phyloP scores from a whole-genome alignment of 2,329 filamentous ascomycete genomes.

The Ascochyta rabiei region DNA sequence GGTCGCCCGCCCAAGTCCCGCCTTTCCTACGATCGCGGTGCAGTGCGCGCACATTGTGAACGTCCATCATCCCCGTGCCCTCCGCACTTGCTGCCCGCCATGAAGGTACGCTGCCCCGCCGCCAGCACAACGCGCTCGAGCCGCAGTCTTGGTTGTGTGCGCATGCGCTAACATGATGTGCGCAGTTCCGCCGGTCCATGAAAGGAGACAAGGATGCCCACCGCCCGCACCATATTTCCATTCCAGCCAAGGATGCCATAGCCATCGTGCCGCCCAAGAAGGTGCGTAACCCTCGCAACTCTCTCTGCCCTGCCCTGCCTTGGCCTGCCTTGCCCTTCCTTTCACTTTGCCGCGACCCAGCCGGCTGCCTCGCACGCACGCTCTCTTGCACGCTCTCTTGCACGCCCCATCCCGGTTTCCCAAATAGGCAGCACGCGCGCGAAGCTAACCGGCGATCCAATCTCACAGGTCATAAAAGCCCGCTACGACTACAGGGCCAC shows the following conservation, averaged over 20 bases:
- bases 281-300: constrained; percentile 56
- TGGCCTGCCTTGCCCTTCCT: neutral
- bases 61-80: constrained; percentile 13
- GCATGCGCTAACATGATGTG: constrained; percentile 31
- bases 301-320: neutral
- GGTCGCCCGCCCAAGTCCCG: constrained; percentile 18
- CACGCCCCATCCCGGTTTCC: constrained; percentile 20
- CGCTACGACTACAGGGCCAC: constrained; percentile 93
- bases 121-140: constrained; percentile 18
- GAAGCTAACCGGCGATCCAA: constrained; percentile 32
- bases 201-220: constrained; percentile 80
- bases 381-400: neutral
- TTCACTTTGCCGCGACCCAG: constrained; percentile 3
- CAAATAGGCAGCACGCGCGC: constrained; percentile 25
- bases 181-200: constrained; percentile 77
- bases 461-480: constrained; percentile 85
- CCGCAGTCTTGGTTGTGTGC: constrained; percentile 24
- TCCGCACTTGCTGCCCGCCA: constrained; percentile 12
- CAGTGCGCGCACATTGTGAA: constrained; percentile 18
- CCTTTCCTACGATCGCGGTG: constrained; percentile 17
- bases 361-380: neutral
- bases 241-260: constrained; percentile 82
- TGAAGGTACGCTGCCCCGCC: constrained; percentile 27
- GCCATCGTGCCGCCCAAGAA: constrained; percentile 93
- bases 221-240: constrained; percentile 73